phyloP scores from a whole-genome alignment of 768 basidiomycete species.

The Agrocybe pediades region DNA sequence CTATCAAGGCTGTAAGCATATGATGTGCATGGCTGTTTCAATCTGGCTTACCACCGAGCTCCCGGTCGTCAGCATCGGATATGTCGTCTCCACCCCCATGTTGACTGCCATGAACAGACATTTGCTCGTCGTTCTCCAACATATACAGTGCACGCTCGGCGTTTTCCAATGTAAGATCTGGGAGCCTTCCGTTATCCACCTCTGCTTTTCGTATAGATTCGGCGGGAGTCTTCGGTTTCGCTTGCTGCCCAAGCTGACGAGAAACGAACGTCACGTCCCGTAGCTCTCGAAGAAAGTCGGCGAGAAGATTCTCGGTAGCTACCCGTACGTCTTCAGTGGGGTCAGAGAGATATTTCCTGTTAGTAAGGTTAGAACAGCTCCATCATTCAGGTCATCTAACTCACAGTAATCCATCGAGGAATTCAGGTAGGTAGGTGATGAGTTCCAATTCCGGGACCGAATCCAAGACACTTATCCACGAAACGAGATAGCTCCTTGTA shows the following conservation, averaged over 20 bases:
- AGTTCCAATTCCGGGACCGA: constrained; percentile 96
- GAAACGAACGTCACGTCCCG: constrained; percentile 80
- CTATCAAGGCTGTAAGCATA: constrained; percentile 45
- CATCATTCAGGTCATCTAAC: constrained; percentile 27
- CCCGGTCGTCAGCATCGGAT: constrained; percentile 55
- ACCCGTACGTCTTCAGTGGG: constrained; percentile 92
- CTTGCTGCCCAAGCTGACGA: constrained; percentile 59
- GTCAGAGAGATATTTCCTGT: constrained; percentile 93
- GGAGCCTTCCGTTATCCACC: constrained; percentile 48
- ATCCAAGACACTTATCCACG: constrained; percentile 95
- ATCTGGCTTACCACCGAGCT: constrained; percentile 58
- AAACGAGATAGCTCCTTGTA: constrained; percentile 93
- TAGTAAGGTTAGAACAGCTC: neutral
- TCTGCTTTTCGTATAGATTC: constrained; percentile 47
- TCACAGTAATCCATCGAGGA: constrained; percentile 90
- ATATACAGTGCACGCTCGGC: constrained; percentile 62
- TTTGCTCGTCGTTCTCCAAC: constrained; percentile 47
- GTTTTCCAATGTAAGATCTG: constrained; percentile 59
- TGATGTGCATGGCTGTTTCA: constrained; percentile 12
- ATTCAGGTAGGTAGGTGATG: constrained; percentile 92
- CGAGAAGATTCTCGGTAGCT: constrained; percentile 86
- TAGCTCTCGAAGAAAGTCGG: constrained; percentile 90
- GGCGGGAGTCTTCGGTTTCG: constrained; percentile 41
- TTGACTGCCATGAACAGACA: constrained; percentile 40
- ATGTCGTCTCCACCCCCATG: constrained; percentile 42